A percentile compares a stretch with the other conserved stretches of the same genome.
Evolutionary conservation across 495 filamentous ascomycete species (phyloP).

Genomic region (Hypoxylon cercidicola): DNA sequence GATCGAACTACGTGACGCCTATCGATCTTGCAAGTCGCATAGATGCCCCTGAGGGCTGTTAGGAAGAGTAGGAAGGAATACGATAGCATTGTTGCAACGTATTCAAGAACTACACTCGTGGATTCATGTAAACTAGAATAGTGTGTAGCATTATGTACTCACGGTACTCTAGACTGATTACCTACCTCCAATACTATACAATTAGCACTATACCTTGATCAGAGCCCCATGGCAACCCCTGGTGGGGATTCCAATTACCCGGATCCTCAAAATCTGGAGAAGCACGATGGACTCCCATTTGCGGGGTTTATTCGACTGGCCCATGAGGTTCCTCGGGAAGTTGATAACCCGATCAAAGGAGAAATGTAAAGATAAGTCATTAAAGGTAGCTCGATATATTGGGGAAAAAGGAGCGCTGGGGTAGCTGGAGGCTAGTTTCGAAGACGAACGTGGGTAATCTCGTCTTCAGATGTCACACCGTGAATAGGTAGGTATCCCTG

Average conservation of each 20-base stretch:
- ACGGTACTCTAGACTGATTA: neutral
- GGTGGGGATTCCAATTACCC: constrained; percentile 43
- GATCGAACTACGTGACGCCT: constrained; percentile 49
- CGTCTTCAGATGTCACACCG: too few relatives aligned
- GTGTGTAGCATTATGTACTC: neutral
- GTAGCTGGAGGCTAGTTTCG: too few relatives aligned
- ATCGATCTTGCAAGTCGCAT: constrained; percentile 42
- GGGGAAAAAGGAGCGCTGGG: too few relatives aligned
- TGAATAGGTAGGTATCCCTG: too few relatives aligned
- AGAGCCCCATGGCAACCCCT: constrained; percentile 17
- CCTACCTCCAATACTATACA: constrained; percentile 11
- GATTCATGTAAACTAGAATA: constrained; percentile 11
- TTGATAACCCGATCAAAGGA: constrained; percentile 35
- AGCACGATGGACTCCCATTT: constrained; percentile 24
- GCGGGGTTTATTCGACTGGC: constrained; percentile 27
- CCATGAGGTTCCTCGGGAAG: constrained; percentile 27
- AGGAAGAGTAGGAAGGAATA: constrained; percentile 12
- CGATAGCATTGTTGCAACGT: constrained; percentile 12
- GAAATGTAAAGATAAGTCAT: neutral
- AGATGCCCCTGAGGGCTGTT: constrained; percentile 12
- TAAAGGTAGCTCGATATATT: neutral
- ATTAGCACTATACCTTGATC: constrained; percentile 18
- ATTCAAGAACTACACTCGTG: constrained; percentile 3
- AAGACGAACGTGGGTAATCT: too few relatives aligned
- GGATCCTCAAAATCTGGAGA: constrained; percentile 32